Percentiles rank a stretch among this genome's conserved stretches.
phyloP scores from a whole-genome alignment of 306 rosid genomes.

The Rosa rugosa region DNA sequence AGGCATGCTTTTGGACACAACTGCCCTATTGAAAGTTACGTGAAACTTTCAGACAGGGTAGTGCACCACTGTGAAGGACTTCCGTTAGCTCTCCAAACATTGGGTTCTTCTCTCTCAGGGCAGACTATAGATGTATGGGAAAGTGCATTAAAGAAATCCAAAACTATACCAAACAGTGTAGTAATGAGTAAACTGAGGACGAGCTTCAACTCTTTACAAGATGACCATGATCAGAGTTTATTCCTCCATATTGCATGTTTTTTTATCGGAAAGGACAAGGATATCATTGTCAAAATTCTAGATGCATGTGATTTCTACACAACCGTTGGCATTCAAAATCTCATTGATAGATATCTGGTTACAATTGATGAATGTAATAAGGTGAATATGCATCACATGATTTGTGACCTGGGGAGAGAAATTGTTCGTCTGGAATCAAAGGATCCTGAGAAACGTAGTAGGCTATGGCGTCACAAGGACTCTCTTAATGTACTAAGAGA shows the following conservation, averaged over 20 bases:
- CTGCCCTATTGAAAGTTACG: neutral
- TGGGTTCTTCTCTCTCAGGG: neutral
- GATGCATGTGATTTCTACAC: constrained; percentile 4
- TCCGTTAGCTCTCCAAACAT: neutral
- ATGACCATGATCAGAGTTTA: neutral
- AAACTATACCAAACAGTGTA: neutral
- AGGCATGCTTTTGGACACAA: neutral
- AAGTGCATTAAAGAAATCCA: neutral
- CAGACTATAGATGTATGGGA: neutral
- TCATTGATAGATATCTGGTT: neutral
- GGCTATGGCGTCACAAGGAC: constrained; percentile 1
- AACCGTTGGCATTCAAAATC: neutral
- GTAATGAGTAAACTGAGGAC: too few species aligned
- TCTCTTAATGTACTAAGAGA: neutral
- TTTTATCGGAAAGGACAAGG: neutral
- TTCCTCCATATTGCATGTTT: constrained; percentile 10
- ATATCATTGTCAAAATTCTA: neutral
- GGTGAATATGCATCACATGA: neutral
- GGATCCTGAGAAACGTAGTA: neutral
- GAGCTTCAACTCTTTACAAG: neutral
- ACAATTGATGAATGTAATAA: neutral
- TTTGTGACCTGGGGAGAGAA: neutral
- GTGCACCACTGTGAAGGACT: neutral
- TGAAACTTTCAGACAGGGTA: neutral
- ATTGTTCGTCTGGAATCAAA: neutral